Base-by-base conservation (phyloP, 2,329 filamentous ascomycete species). In the Elsinoe australis region DNA sequence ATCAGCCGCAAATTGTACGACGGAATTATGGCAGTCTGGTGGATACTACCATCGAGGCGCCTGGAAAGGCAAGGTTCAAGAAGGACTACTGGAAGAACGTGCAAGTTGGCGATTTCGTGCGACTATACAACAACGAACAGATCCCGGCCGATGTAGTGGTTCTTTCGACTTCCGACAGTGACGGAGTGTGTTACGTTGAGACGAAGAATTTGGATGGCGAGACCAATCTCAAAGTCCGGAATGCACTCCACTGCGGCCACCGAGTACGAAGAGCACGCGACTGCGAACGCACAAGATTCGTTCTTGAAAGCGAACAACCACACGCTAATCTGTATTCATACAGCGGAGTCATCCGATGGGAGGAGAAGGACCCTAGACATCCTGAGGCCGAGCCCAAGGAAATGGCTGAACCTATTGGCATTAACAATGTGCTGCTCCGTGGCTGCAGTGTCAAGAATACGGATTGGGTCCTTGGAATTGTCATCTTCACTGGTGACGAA, bases 201-300 rank as follows among this genome's bases (percentile, higher is more conserved):
- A 98, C 92, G 2, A 98, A 96, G 72, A 96, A 95, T 63, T 65
- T 98, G 71, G 92, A 98, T 60, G 92, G 92, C 44, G 92, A 98
- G 69, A 98, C 92, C 2, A 98, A 98, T 59, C 71, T 98, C 53
- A 98, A 98, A 67, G 88, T 95, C 53, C 84, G 92, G 51, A 86
- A 90, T 60, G 87, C 92, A 15, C 75, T 98, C 33, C 85, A 90
- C 54, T 92, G 87, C 60, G 86, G 89, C 9, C 82, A 85, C 47
- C 73, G 79, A 38, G 75, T 98, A 52, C 87, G 82, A 62, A 89
- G 96, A 64, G 92, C 92, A 10, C 80, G 84, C 51, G 88, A 98
- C 62, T 96, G 92, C 64, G 92, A 96, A 67, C 80, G 82, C 52
- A 81, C 89, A 19, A 80, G 92, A 56, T 98, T 98, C 63, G 66